Base-by-base conservation (phyloP, 2,329 filamentous ascomycete species). In the Pestalotiopsis sp. region DNA sequence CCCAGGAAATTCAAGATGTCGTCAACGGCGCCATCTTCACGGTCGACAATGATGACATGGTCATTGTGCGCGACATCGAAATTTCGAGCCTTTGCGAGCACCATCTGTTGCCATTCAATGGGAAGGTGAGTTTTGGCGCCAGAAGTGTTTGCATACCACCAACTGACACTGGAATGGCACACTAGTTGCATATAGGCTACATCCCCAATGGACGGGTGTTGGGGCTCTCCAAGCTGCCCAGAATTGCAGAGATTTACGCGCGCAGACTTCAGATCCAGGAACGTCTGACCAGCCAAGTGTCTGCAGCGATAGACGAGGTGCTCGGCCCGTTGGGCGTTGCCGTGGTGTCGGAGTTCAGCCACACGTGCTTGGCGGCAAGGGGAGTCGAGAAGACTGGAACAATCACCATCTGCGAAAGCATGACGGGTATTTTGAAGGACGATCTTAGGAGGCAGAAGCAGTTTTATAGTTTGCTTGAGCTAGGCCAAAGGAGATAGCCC, bases 281-380 rank as follows among this genome's bases (percentile, higher is more conserved):
- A 79, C 91, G 95, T 20, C 86, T 98, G 57, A 98, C 95, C 31
- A 97, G 95, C 79, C 94, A 98, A 79, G 94, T 98, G 13, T 95
- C 95, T n/a, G 88, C 96, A 70, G 94, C 95, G 6, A 91, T 98
- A 69, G 93, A 93, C 76, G 94, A 97, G 76, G 90, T 97, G 13
- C 85, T 98, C 62, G 91, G 95, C 79, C 95, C 95, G 1, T 93
- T 95, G 78, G 95, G 95, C 61, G 95, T 98, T 3, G 95, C 93
- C 27, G 95, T 98, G 7, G 94, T 98, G 66, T 96, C 98, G 91
- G 95, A 98, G 78, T 95, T 92, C 17, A 94, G 90, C 77, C 95
- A 98, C 82, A 84, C 97, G 62, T 98, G 95, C 84, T 98, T 97
- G 94, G 94, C 96, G 17, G 97, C 97, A 94, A 89, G 95, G 62